Conservation (phyloP, 148 eudicot genomes). For the Cornus florida region DNA sequence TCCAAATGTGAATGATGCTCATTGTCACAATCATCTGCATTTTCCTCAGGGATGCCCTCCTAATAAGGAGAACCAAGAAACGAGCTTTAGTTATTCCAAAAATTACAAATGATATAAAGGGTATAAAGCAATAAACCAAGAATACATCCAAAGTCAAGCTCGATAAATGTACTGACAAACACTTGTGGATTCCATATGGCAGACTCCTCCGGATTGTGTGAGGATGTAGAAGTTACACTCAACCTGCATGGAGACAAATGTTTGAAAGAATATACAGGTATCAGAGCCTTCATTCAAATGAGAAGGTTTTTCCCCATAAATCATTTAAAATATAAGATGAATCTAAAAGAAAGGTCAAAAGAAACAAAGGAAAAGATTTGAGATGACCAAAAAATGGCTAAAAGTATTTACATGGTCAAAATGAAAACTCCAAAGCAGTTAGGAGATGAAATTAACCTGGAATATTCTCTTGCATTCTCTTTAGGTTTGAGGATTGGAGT, state of each 20-base stretch:
- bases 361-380: not conserved
- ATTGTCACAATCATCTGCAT: conserved; percentile 15
- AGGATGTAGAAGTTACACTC: conserved; percentile 17
- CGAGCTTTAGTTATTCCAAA: not conserved
- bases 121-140: not conserved
- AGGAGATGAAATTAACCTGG: conserved; percentile 27
- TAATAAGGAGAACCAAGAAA: conserved; percentile 11
- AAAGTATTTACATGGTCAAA: not conserved
- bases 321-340: too few species aligned
- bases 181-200: conserved; percentile 36
- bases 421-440: conserved; percentile 1
- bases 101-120: not conserved
- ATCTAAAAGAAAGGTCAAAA: not conserved
- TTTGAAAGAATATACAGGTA: not conserved
- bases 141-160: not conserved
- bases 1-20: conserved; percentile 6
- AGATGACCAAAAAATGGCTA: not conserved
- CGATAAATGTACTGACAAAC: not conserved
- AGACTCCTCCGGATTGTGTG: conserved; percentile 30
- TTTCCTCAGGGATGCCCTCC: conserved; percentile 41
- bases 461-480: conserved; percentile 32
- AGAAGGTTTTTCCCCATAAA: too few species aligned
- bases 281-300: not conserved
- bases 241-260: conserved; percentile 26
- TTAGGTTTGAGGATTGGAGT: conserved; percentile 22